Evolutionary conservation across 257 asterid genomes (phyloP).

Genomic region (Forsythia suspensa): DNA sequence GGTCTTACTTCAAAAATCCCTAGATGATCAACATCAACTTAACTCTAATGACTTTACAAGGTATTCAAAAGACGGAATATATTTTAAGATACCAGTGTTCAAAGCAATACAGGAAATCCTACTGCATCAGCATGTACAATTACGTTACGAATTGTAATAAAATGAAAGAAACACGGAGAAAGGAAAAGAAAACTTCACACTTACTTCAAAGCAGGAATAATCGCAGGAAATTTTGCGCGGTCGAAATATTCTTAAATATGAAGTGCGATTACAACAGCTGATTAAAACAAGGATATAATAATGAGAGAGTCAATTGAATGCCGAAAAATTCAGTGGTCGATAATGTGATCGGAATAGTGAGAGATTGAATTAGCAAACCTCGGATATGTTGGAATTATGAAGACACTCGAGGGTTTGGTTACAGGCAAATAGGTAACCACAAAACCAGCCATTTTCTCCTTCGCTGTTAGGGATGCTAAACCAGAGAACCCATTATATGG

Average conservation of each 20-base stretch:
- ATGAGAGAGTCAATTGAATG: neutral
- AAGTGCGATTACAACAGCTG: constrained; percentile 23
- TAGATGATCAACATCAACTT: too few species aligned
- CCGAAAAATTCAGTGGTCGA: constrained; percentile 9
- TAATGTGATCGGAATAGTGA: constrained; percentile 2
- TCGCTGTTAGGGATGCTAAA: neutral
- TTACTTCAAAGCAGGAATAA: constrained; percentile 74
- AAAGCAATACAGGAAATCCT: neutral
- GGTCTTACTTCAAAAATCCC: too few species aligned
- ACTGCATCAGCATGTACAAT: neutral
- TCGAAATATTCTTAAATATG: constrained; percentile 22
- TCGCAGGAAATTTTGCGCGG: constrained; percentile 50
- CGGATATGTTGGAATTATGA: constrained; percentile 19
- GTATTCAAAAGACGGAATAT: neutral
- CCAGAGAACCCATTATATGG: too few species aligned
- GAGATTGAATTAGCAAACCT: constrained; percentile 26
- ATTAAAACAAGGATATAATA: neutral
- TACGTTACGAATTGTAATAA: neutral
- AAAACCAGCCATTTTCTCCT: neutral
- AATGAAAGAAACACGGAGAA: neutral
- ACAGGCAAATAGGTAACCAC: neutral
- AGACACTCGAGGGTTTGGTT: constrained; percentile 9
- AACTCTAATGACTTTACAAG: neutral
- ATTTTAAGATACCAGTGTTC: neutral
- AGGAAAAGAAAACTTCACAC: neutral